phyloP scores from a whole-genome alignment of 2,329 filamentous ascomycete genomes.

The Fusarium sp. region DNA sequence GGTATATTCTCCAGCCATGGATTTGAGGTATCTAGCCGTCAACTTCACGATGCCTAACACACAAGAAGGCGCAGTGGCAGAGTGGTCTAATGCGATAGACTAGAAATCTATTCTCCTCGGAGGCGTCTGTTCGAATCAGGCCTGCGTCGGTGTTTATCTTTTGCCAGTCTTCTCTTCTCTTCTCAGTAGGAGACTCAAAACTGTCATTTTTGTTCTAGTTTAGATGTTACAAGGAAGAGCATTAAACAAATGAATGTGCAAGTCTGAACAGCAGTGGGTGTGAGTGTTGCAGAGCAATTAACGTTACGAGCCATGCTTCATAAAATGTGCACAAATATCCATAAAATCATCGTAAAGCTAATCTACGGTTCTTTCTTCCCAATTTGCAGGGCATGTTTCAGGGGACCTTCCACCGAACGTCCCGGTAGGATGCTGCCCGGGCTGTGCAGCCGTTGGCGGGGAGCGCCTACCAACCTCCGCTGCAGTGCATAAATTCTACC shows the following conservation, averaged over 20 bases:
- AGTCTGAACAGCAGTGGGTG: background rate
- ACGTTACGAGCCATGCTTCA: too few relatives aligned
- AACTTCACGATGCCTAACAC: background rate
- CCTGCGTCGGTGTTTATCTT: constrained; percentile 31
- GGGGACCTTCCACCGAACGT: constrained; percentile 3
- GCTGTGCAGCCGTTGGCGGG: constrained; percentile 1
- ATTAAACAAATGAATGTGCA: background rate
- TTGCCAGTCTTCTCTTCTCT: background rate
- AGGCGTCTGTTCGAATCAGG: constrained; percentile 40
- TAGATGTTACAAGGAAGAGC: background rate
- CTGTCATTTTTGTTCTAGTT: too few relatives aligned
- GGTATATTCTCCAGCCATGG: too few relatives aligned
- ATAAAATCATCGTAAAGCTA: background rate
- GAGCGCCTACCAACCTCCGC: background rate
- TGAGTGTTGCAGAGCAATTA: too few relatives aligned
- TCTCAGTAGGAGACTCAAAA: too few relatives aligned
- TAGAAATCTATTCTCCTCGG: constrained; percentile 40
- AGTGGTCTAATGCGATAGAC: constrained; percentile 41
- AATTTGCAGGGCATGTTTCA: constrained; percentile 6
- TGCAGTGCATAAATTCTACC: background rate
- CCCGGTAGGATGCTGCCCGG: background rate
- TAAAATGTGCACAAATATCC: background rate
- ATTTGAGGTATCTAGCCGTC: too few relatives aligned
- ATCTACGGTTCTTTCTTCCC: background rate
- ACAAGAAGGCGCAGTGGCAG: constrained; percentile 32